Evolutionary conservation across 306 rosid species (phyloP).

Genomic region (Cyclanthera cordifolia): DNA sequence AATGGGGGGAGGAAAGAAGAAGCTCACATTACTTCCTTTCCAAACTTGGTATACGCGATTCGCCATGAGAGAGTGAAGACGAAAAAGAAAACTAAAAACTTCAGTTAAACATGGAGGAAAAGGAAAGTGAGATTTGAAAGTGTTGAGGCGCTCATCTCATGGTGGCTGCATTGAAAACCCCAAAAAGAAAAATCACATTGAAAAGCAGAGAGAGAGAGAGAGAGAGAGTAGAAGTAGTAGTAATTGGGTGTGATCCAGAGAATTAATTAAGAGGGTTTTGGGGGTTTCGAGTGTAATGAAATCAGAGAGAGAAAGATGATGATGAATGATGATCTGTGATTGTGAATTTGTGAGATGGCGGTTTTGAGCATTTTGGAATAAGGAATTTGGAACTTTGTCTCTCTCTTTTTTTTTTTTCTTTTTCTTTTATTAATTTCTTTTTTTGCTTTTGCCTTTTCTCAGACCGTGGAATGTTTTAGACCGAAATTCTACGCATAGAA

Average conservation of each 20-base stretch:
- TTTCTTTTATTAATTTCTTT: neutral
- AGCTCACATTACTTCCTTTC: slow-evolving; percentile 86
- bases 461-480: slow-evolving; percentile 4
- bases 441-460: slow-evolving; percentile 7
- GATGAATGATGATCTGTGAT: neutral
- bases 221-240: too few species aligned
- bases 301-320: neutral
- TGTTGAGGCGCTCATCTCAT: neutral
- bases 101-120: slow-evolving; percentile 17
- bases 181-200: neutral
- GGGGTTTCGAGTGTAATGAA: neutral
- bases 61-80: slow-evolving; percentile 43
- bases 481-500: slow-evolving; percentile 8
- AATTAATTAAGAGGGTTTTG: slow-evolving; percentile 1
- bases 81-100: slow-evolving; percentile 5
- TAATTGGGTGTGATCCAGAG: slow-evolving; percentile 4
- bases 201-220: neutral
- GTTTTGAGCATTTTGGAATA: slow-evolving; percentile 9
- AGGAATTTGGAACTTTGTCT: neutral
- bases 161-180: slow-evolving; percentile 5
- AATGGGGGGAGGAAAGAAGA: neutral
- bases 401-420: neutral
- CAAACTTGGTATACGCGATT: slow-evolving; percentile 87
- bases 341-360: neutral
- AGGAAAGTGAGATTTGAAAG: slow-evolving; percentile 24